These are phyloP conservation scores for Breynia disticha DNA, from an alignment of 441 rosid genomes.

Conservation along the genomic window DNA sequence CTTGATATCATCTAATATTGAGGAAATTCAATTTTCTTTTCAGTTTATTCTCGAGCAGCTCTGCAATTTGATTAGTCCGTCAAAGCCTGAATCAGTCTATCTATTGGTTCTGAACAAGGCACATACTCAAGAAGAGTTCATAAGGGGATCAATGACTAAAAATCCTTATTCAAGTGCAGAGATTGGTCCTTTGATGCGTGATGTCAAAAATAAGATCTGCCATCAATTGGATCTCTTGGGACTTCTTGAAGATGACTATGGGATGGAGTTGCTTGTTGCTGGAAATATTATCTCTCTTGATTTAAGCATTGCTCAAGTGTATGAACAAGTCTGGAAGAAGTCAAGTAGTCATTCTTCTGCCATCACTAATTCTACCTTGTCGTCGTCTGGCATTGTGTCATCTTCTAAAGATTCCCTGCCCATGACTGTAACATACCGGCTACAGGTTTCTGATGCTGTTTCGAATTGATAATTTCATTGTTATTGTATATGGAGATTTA, in stretches of 20 bases:
- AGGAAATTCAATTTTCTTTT: slow-evolving; percentile 20
- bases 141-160: slow-evolving; percentile 99
- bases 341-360: slow-evolving; percentile 77
- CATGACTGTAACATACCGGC: slow-evolving; percentile 98
- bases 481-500: background rate
- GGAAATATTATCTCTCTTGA: slow-evolving; percentile 99
- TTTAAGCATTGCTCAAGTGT: slow-evolving; percentile 97
- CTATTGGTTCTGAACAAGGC: slow-evolving; percentile 89
- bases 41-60: slow-evolving; percentile 99
- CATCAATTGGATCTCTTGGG: slow-evolving; percentile 89
- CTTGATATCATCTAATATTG: too few relatives aligned
- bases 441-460: slow-evolving; percentile 58
- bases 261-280: slow-evolving; percentile 98
- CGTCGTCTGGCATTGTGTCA: slow-evolving; percentile 54
- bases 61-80: slow-evolving; percentile 98
- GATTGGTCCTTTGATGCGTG: slow-evolving; percentile 99
- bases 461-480: background rate
- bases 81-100: slow-evolving; percentile 90
- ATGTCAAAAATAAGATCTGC: slow-evolving; percentile 98
- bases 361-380: slow-evolving; percentile 49
- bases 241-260: slow-evolving; percentile 93
- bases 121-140: slow-evolving; percentile 99
- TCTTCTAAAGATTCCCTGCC: slow-evolving; percentile 87
- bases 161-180: slow-evolving; percentile 98
- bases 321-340: slow-evolving; percentile 99